A percentile compares a stretch with the other conserved stretches of the same genome.
These are phyloP conservation scores for Corallochytrium limacisporum DNA, from an alignment of 78 protist genomes.

Conservation along the genomic window DNA sequence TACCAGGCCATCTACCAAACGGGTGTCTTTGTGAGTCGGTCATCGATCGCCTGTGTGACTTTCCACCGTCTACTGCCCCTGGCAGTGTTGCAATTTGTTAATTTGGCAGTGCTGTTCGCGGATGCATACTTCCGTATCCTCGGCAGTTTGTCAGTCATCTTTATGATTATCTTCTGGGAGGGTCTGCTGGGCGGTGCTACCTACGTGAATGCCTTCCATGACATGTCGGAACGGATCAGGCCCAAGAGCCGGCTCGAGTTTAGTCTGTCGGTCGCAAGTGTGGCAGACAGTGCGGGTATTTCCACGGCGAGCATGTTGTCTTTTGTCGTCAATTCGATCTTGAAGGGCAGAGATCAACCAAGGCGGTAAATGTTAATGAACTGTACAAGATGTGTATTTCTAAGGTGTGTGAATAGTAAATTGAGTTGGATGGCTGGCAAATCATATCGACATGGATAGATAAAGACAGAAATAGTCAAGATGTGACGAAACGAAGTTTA, in stretches of 20 bases:
- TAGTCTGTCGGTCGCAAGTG: neutral
- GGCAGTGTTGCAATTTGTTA: neutral
- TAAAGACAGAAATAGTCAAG: too few species aligned
- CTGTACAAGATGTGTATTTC: too few species aligned
- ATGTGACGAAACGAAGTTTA: too few species aligned
- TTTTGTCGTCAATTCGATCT: too few species aligned
- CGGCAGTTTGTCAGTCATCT: neutral
- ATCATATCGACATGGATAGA: too few species aligned
- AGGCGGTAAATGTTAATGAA: too few species aligned
- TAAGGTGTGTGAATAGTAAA: too few species aligned
- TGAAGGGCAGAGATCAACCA: too few species aligned
- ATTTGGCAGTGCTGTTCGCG: neutral
- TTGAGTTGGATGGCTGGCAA: too few species aligned
- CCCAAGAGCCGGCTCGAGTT: constrained; percentile 14
- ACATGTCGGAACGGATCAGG: neutral
- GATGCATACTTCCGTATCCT: neutral
- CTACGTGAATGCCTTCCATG: constrained; percentile 16
- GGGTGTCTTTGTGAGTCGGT: constrained; percentile 7
- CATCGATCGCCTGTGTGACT: neutral
- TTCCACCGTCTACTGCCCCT: neutral
- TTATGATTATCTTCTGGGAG: neutral
- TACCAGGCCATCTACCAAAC: neutral
- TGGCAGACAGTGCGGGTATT: constrained; percentile 9
- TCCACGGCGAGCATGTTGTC: too few species aligned
- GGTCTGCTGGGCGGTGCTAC: constrained; percentile 25